Evolutionary conservation across 108 stramenopile genomes (phyloP), one percentile per base, ranked within the genome.

Genomic region (Aureococcus anophagefferens): DNA sequence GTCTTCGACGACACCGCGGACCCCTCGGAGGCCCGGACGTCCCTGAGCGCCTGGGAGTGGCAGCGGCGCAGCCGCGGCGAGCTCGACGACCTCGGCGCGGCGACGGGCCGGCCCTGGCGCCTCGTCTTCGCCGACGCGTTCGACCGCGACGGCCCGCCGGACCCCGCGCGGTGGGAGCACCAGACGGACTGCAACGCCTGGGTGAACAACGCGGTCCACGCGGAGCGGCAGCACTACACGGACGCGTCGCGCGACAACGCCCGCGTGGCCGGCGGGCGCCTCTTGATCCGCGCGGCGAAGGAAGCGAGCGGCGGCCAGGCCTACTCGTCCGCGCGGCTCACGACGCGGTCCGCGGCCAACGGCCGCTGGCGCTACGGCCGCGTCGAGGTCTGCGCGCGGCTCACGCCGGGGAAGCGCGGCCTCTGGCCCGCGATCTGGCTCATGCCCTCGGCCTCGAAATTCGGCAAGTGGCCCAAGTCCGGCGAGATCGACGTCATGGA

Each of bases 401-500:
- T 75, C 29, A 67, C 79, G 51, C 72, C 68, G 40, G 76, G 73
- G 30, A 70, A 33, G 16, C 74, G 69, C 15, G 80, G 76, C 32
- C 67, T 74, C 0, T 81, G 73, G 82, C 79, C 82, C 37, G 82
- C 79, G 31, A 63, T 79, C 45, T 83, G 82, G 82, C 68, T 83
- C 44, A 72, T 79, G 30, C 81, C 78, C 16, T 67, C 78, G 45
- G 31, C 64, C 18, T 40, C 34, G 28, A 28, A 35, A 0, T 79
- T 74, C 68, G 78, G 82, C 59, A 63, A 36, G 29, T 83, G 82
- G 82, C 82, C 82, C 31, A 64, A 40, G 0, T 77, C 76, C 33
- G 82, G 82, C 28, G 82, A 83, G 65, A 80, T 83, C 35, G 82
- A 83, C 66, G 70, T 80, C 30, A 74, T 83, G 82, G 82, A 83